A percentile compares a stretch with the other conserved stretches of the same genome.
phyloP scores from a whole-genome alignment of 2,329 filamentous ascomycete genomes.

The Fusarium sarcochroum region DNA sequence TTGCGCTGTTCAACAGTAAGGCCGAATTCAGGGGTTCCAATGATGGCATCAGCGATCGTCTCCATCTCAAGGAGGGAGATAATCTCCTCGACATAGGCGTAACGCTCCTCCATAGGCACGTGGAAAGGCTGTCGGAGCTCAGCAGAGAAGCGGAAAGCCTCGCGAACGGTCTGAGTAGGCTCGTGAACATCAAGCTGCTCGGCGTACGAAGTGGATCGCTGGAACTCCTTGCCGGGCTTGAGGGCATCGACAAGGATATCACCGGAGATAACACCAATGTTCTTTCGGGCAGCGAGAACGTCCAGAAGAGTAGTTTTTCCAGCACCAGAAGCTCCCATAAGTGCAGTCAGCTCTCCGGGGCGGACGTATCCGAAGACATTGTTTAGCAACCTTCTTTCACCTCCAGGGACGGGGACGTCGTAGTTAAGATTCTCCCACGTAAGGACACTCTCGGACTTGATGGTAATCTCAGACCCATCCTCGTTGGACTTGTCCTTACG shows the following conservation, averaged over 20 bases:
- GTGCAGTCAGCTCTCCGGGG: conserved; percentile 81
- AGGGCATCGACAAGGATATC: conserved; percentile 70
- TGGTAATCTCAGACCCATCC: conserved; percentile 65
- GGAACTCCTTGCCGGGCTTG: conserved; percentile 71
- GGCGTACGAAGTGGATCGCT: conserved; percentile 73
- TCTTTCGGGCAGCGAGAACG: conserved; percentile 75
- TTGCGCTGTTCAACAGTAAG: conserved; percentile 76
- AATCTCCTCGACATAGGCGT: conserved; percentile 73
- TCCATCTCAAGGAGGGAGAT: conserved; percentile 72
- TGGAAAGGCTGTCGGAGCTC: conserved; percentile 70
- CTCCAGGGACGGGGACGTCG: conserved; percentile 72
- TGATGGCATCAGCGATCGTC: conserved; percentile 70
- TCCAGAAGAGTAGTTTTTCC: conserved; percentile 90
- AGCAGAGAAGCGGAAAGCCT: conserved; percentile 74
- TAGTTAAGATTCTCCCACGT: conserved; percentile 92
- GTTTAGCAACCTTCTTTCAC: conserved; percentile 68
- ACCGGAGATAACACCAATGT: conserved; percentile 71
- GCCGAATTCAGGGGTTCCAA: conserved; percentile 75
- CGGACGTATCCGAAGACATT: conserved; percentile 77
- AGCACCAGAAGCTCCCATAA: conserved; percentile 88
- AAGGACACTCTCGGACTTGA: conserved; percentile 75
- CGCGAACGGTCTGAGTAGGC: conserved; percentile 72
- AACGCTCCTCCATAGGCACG: conserved; percentile 68
- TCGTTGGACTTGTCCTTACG: conserved; percentile 63
- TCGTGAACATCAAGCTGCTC: conserved; percentile 75